Evolutionary conservation across 2,329 filamentous ascomycete genomes (phyloP).

Genomic region (Aspergillus cejpii): DNA sequence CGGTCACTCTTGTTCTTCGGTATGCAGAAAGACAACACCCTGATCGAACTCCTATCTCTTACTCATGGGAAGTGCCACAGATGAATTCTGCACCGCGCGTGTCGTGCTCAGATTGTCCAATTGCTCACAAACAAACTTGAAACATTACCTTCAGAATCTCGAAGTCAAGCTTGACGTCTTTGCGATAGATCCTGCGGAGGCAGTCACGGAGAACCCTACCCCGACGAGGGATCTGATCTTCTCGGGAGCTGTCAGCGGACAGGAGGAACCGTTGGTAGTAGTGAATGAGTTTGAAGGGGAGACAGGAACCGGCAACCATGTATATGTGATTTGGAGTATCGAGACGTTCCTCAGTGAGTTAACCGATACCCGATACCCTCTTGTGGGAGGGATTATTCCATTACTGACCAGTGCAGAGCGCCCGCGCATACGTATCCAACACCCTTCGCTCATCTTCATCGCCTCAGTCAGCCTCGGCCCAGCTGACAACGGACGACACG

Average conservation of each 20-base stretch:
- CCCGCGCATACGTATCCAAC: conserved; percentile 48
- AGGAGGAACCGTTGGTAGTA: conserved; percentile 41
- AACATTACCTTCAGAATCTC: conserved; percentile 44
- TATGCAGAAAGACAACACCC: conserved; percentile 18
- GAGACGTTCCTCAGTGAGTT: conserved; percentile 38
- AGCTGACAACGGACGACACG: conserved; percentile 33
- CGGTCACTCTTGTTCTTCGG: conserved; percentile 50
- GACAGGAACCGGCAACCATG: conserved; percentile 34
- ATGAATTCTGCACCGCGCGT: conserved; percentile 49
- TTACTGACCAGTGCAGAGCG: conserved; percentile 25
- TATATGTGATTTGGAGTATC: conserved; percentile 43
- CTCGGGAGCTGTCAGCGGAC: conserved; percentile 33
- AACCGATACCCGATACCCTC: neutral
- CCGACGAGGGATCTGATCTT: conserved; percentile 40
- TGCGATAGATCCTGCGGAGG: conserved; percentile 37
- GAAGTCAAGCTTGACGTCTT: conserved; percentile 48
- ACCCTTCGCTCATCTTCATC: conserved; percentile 52
- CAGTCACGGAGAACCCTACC: conserved; percentile 36
- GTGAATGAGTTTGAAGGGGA: conserved; percentile 40
- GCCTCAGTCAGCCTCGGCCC: conserved; percentile 44
- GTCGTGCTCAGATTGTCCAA: conserved; percentile 48
- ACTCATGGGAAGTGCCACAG: conserved; percentile 46
- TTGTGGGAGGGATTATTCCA: conserved; percentile 14
- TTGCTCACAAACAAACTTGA: conserved; percentile 44
- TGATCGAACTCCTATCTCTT: conserved; percentile 33